Conservation (phyloP, 2,329 filamentous ascomycete species). For the Aureobasidium subglaciale region DNA sequence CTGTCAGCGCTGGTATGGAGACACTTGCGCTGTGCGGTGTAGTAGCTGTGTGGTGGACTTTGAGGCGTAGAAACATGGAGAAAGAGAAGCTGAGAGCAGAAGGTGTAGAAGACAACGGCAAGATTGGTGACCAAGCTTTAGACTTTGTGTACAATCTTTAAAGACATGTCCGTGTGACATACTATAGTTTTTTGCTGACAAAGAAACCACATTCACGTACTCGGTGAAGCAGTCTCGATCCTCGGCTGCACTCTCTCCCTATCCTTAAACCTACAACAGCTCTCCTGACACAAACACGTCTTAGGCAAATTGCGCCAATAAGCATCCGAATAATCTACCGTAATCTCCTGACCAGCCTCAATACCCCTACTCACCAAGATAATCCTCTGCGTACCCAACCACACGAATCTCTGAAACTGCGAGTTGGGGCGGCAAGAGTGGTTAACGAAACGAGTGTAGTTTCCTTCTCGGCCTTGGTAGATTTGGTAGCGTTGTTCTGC, state of each 20-base stretch:
- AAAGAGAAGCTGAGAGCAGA: slow-evolving; percentile 24
- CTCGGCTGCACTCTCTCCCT: not conserved
- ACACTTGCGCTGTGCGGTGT: slow-evolving; percentile 21
- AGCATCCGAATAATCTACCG: slow-evolving; percentile 52
- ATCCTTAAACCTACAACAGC: slow-evolving; percentile 39
- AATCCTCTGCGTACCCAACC: slow-evolving; percentile 49
- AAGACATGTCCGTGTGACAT: not conserved
- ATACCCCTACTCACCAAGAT: slow-evolving; percentile 51
- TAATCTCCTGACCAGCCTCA: slow-evolving; percentile 47
- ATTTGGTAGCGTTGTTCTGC: slow-evolving; percentile 45
- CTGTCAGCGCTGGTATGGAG: slow-evolving; percentile 21
- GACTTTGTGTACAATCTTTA: slow-evolving; percentile 18
- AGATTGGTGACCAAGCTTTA: slow-evolving; percentile 13
- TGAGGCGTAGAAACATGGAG: slow-evolving; percentile 22
- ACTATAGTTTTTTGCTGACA: too few species aligned
- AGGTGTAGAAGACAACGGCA: slow-evolving; percentile 17
- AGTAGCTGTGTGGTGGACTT: slow-evolving; percentile 21
- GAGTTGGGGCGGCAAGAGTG: slow-evolving; percentile 52
- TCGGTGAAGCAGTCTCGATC: not conserved
- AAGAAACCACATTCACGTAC: too few species aligned
- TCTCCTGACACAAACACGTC: slow-evolving; percentile 47
- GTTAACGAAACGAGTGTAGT: slow-evolving; percentile 54
- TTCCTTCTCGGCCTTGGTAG: slow-evolving; percentile 50
- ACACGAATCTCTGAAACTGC: slow-evolving; percentile 51
- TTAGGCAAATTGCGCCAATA: slow-evolving; percentile 53